Percentiles rank a stretch among this genome's conserved stretches.
Conservation (phyloP, 345 rosid genomes). For the Microthlaspi erraticum region DNA sequence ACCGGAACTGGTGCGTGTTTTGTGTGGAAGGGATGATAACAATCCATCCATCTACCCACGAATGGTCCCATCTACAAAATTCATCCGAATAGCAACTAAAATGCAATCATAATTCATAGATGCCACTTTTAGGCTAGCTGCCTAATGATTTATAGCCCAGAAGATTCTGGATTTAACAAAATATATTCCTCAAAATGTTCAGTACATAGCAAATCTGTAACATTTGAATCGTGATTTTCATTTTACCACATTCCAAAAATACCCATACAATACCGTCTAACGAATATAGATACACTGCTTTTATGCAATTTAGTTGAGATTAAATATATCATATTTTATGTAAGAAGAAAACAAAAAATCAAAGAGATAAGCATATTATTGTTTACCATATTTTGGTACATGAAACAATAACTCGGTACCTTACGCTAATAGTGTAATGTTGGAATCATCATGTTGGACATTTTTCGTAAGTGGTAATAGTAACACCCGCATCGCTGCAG, state of each 20-base stretch:
- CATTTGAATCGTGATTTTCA: too few species aligned
- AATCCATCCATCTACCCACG: conserved; percentile 22
- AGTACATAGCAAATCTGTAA: too few species aligned
- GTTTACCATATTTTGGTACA: not conserved
- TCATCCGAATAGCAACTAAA: too few species aligned
- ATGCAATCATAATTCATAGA: not conserved
- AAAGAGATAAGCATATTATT: not conserved
- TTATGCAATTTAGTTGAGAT: conserved; percentile 14
- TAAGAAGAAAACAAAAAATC: not conserved
- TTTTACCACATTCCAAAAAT: too few species aligned
- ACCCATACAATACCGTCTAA: too few species aligned
- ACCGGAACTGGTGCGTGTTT: conserved; percentile 28
- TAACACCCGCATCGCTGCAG: too few species aligned
- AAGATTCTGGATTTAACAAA: too few species aligned
- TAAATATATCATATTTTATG: not conserved
- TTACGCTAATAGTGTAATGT: conserved; percentile 9
- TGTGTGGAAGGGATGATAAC: conserved; percentile 21
- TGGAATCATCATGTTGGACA: not conserved
- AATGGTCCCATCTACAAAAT: not conserved
- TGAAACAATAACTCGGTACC: not conserved
- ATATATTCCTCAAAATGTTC: too few species aligned
- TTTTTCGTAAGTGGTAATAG: too few species aligned
- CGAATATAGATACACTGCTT: not conserved
- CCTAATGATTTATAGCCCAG: too few species aligned
- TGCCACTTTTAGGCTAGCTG: not conserved